Evolutionary conservation across 148 eudicot genomes (phyloP).

Genomic region (Chenopodium quinoa): DNA sequence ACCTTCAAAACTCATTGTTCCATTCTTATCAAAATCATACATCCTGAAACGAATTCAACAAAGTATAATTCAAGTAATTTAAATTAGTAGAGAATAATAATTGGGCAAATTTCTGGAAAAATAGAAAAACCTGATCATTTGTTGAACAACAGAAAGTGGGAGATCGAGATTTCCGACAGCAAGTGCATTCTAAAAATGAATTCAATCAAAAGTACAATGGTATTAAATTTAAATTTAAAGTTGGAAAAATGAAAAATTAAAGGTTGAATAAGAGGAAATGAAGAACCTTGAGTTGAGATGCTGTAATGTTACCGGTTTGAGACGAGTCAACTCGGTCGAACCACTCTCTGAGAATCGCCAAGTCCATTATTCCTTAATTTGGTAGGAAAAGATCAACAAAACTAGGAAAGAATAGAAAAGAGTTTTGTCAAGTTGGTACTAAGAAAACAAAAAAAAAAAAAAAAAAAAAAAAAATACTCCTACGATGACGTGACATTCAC

Average conservation of each 20-base stretch:
- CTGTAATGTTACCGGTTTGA: conserved; percentile 63
- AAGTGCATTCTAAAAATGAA: conserved; percentile 53
- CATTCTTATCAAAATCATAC: conserved; percentile 85
- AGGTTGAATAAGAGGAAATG: neutral
- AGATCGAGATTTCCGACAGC: conserved; percentile 78
- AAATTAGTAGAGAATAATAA: neutral
- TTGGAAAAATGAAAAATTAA: neutral
- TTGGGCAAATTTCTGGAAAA: neutral
- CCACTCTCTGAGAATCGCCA: conserved; percentile 65
- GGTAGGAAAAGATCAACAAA: too few relatives aligned
- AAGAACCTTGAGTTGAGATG: conserved; percentile 74
- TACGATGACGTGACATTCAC: too few relatives aligned
- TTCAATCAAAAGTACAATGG: neutral
- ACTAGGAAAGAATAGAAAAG: too few relatives aligned
- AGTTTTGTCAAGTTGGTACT: too few relatives aligned
- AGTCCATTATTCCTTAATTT: conserved; percentile 39
- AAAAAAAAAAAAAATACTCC: too few relatives aligned
- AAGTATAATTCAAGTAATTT: neutral
- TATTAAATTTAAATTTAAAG: neutral
- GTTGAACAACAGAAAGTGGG: conserved; percentile 76
- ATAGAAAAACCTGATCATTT: conserved; percentile 73
- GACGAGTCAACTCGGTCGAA: conserved; percentile 90
- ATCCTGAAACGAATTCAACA: conserved; percentile 46
- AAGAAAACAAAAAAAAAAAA: too few relatives aligned
- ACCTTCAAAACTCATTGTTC: conserved; percentile 93